A percentile compares a stretch with the other conserved stretches of the same genome.
Conservation (phyloP, 23 red algal species). For the Gracilaria gracilis region DNA sequence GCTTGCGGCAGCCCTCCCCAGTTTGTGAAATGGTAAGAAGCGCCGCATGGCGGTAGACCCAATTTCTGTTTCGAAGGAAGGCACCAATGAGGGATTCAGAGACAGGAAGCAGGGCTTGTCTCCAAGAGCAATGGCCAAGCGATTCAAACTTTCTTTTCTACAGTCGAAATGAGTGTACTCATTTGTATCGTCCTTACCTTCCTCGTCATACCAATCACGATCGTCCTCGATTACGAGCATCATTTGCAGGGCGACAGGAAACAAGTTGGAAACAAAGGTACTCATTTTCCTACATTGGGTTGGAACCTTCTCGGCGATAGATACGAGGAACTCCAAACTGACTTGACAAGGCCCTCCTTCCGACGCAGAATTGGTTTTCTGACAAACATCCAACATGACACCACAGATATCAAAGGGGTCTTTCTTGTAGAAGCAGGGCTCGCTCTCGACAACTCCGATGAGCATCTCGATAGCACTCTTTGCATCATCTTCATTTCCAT, state of each 20-base stretch:
- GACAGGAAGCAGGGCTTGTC: constrained; percentile 92
- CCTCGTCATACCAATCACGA: constrained; percentile 89
- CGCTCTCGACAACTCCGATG: constrained; percentile 89
- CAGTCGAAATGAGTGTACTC: constrained; percentile 86
- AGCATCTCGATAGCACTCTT: constrained; percentile 83
- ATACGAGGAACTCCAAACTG: constrained; percentile 91
- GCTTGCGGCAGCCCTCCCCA: constrained; percentile 95
- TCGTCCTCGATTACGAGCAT: constrained; percentile 98
- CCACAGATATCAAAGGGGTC: constrained; percentile 58
- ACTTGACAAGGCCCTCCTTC: constrained; percentile 78
- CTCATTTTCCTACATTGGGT: constrained; percentile 74
- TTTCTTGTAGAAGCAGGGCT: constrained; percentile 82
- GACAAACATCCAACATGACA: constrained; percentile 78
- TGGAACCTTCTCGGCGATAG: constrained; percentile 89
- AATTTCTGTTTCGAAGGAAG: constrained; percentile 74
- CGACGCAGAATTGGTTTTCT: constrained; percentile 59
- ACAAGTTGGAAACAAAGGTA: constrained; percentile 77
- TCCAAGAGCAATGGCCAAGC: constrained; percentile 93
- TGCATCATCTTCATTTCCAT: constrained; percentile 78
- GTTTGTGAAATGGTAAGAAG: constrained; percentile 96
- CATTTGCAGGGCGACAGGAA: constrained; percentile 90
- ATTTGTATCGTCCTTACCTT: constrained; percentile 81
- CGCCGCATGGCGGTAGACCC: constrained; percentile 91
- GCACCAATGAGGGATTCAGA: constrained; percentile 72
- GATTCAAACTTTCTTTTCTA: constrained; percentile 91